Conservation (phyloP, 2,329 filamentous ascomycete genomes). For the Annulohypoxylon truncatum region DNA sequence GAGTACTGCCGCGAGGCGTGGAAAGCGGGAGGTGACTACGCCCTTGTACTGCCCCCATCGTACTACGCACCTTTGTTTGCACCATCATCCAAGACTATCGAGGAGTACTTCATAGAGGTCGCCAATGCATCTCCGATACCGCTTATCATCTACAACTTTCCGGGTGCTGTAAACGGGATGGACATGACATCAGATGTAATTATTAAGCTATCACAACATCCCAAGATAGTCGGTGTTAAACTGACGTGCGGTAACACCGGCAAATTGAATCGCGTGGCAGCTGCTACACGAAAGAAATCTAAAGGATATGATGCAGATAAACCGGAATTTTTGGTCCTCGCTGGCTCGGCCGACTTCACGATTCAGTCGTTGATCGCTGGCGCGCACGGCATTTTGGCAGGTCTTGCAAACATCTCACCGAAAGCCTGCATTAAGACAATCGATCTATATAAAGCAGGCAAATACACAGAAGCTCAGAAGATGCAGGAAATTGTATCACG, state of each 20-base stretch:
- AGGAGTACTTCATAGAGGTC: slow-evolving; percentile 74
- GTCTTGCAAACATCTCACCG: slow-evolving; percentile 77
- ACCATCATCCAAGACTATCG: slow-evolving; percentile 68
- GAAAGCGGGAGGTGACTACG: slow-evolving; percentile 77
- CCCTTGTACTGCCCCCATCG: slow-evolving; percentile 78
- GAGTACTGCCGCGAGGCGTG: slow-evolving; percentile 76
- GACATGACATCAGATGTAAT: slow-evolving; percentile 74
- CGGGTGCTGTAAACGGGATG: slow-evolving; percentile 71
- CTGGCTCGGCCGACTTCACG: slow-evolving; percentile 78
- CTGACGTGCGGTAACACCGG: slow-evolving; percentile 78
- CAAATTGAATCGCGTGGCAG: slow-evolving; percentile 72
- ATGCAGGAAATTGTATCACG: slow-evolving; percentile 74
- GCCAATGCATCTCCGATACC: slow-evolving; percentile 73
- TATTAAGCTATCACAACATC: slow-evolving; percentile 68
- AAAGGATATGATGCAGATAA: slow-evolving; percentile 49
- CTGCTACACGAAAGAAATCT: slow-evolving; percentile 62
- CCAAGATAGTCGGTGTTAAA: slow-evolving; percentile 76
- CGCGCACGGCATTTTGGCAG: slow-evolving; percentile 77
- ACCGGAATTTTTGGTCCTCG: slow-evolving; percentile 74
- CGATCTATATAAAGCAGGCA: slow-evolving; percentile 68
- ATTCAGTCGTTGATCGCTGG: slow-evolving; percentile 75
- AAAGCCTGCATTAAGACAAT: slow-evolving; percentile 72
- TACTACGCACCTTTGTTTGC: slow-evolving; percentile 79
- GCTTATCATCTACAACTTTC: slow-evolving; percentile 77
- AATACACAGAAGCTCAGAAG: slow-evolving; percentile 68